A percentile compares a stretch with the other conserved stretches of the same genome.
These are phyloP conservation scores for Xylariaceae sp. DNA, from an alignment of 2,329 filamentous ascomycete species.

Conservation along the genomic window DNA sequence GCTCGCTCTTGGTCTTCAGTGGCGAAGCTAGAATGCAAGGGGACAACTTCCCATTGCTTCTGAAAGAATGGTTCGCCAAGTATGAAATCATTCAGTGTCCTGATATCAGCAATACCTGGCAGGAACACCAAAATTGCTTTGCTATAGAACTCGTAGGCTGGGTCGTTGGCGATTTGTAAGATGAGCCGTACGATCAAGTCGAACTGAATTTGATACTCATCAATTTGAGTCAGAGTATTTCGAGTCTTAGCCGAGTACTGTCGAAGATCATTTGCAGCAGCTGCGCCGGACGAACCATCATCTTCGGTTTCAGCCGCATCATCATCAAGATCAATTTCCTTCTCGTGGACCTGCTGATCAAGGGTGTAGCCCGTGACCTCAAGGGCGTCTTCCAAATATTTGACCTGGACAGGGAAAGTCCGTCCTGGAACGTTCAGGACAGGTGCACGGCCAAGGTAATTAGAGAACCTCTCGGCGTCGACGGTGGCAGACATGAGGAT, in stretches of 20 bases:
- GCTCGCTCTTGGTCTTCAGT: conserved; percentile 95
- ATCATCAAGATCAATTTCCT: conserved; percentile 62
- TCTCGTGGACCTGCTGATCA: conserved; percentile 50
- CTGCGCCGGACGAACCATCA: conserved; percentile 50
- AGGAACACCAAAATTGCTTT: conserved; percentile 93
- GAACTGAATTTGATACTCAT: conserved; percentile 91
- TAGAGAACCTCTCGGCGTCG: conserved; percentile 86
- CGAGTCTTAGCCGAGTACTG: conserved; percentile 75
- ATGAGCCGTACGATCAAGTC: conserved; percentile 80
- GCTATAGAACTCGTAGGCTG: conserved; percentile 68
- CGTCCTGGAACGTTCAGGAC: conserved; percentile 88
- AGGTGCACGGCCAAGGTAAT: conserved; percentile 81
- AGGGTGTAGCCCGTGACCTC: conserved; percentile 76
- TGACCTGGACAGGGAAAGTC: conserved; percentile 87
- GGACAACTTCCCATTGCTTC: conserved; percentile 79
- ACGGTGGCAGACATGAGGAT: conserved; percentile 98
- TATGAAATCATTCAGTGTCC: conserved; percentile 82
- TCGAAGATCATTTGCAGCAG: conserved; percentile 63
- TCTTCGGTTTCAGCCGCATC: conserved; percentile 52
- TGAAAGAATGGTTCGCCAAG: conserved; percentile 73
- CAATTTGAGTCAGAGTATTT: conserved; percentile 70
- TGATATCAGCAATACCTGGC: conserved; percentile 90
- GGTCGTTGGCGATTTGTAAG: conserved; percentile 68
- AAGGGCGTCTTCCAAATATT: conserved; percentile 88
- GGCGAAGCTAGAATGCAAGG: conserved; percentile 90